These are phyloP conservation scores for Solanum appendiculatum DNA, from an alignment of 257 asterid species.

Conservation along the genomic window DNA sequence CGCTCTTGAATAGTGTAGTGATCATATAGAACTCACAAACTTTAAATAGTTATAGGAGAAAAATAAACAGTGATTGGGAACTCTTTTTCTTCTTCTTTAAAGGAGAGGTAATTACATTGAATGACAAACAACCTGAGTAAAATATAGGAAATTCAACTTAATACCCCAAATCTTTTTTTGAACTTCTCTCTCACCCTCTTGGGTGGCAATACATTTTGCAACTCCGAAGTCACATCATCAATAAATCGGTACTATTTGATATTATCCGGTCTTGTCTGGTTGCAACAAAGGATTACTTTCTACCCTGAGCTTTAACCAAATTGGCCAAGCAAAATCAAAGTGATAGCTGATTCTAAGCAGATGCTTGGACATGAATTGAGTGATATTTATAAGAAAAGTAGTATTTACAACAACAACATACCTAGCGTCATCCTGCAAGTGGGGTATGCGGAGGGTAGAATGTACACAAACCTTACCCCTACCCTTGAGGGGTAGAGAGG, in stretches of 20 bases:
- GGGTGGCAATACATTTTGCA: neutral
- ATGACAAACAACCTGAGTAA: neutral
- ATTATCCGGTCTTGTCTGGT: neutral
- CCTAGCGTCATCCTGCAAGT: neutral
- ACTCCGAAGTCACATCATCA: neutral
- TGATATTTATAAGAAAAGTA: neutral
- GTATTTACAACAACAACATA: neutral
- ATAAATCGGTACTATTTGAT: neutral
- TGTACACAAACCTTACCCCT: neutral
- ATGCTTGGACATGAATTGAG: neutral
- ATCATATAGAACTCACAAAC: neutral
- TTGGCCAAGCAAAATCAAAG: neutral
- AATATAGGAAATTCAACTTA: neutral
- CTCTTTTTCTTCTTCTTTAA: neutral
- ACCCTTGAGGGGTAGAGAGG: neutral
- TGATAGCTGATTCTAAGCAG: neutral
- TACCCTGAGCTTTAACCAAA: neutral
- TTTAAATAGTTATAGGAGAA: neutral
- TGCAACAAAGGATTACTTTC: neutral
- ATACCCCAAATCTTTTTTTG: neutral
- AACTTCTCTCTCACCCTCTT: neutral
- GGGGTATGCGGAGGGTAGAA: neutral
- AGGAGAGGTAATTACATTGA: neutral
- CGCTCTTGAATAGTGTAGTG: neutral
- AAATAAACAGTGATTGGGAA: neutral